Evolutionary conservation across 805 yeast species (phyloP).

Genomic region (Ogataea pilisensis): DNA sequence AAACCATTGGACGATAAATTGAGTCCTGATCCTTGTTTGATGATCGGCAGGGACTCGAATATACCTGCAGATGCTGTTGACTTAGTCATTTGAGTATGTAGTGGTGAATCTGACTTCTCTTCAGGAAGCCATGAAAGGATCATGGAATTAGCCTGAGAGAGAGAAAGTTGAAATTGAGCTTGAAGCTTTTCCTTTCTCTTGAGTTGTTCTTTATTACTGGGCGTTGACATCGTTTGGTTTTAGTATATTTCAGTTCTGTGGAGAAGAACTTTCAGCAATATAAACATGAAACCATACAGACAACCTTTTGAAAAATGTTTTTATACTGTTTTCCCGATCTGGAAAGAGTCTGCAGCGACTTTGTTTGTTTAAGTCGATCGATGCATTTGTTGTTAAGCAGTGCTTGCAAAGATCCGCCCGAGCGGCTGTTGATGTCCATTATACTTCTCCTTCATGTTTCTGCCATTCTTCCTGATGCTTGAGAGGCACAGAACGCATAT

Average conservation of each 20-base stretch:
- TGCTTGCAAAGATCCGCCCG: too few species aligned
- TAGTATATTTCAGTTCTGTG: background rate
- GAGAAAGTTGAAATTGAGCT: slow-evolving; percentile 41
- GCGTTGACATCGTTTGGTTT: slow-evolving; percentile 14
- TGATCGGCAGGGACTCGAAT: slow-evolving; percentile 22
- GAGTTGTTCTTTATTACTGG: slow-evolving; percentile 35
- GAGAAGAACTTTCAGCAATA: too few species aligned
- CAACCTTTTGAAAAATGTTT: too few species aligned
- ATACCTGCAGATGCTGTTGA: background rate
- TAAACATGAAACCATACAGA: too few species aligned
- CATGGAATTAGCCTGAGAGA: slow-evolving; percentile 33
- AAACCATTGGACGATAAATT: slow-evolving; percentile 2
- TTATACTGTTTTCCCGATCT: background rate
- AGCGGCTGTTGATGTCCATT: too few species aligned
- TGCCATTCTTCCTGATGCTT: too few species aligned
- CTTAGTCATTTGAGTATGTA: background rate
- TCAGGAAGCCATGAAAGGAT: slow-evolving; percentile 38
- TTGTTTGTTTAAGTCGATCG: too few species aligned
- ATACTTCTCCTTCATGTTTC: too few species aligned
- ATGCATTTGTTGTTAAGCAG: too few species aligned
- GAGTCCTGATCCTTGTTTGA: slow-evolving; percentile 30
- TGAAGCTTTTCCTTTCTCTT: slow-evolving; percentile 44
- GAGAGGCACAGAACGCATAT: too few species aligned
- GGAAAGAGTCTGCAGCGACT: background rate
- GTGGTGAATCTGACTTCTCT: background rate